These are phyloP conservation scores for Saprolegnia diclina DNA, from an alignment of 352 stramenopile species.

Conservation along the genomic window DNA sequence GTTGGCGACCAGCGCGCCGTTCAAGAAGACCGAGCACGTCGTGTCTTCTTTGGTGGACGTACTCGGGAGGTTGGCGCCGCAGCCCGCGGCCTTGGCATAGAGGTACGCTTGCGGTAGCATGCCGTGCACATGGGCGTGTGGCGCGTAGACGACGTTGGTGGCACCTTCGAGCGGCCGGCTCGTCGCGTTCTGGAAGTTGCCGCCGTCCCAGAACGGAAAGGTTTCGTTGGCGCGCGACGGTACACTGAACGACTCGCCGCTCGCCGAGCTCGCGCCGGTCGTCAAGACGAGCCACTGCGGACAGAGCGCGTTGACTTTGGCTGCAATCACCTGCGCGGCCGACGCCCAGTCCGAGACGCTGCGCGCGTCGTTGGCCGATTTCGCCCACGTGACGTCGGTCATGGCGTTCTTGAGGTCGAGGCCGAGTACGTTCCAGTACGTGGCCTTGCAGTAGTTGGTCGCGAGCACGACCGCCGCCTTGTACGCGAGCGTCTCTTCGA, in stretches of 20 bases:
- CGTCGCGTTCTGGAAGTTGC: slow-evolving; percentile 22
- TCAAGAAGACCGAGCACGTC: slow-evolving; percentile 10
- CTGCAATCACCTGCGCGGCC: slow-evolving; percentile 12
- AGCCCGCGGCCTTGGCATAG: not conserved
- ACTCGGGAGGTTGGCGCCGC: not conserved
- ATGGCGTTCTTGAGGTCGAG: slow-evolving; percentile 64
- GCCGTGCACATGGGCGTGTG: slow-evolving; percentile 12
- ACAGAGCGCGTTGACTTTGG: slow-evolving; percentile 24
- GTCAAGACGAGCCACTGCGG: slow-evolving; percentile 25
- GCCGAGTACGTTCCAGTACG: slow-evolving; percentile 61
- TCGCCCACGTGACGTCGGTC: slow-evolving; percentile 37
- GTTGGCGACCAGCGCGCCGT: slow-evolving; percentile 2
- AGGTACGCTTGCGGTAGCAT: slow-evolving; percentile 3
- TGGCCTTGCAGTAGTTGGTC: slow-evolving; percentile 21
- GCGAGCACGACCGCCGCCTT: slow-evolving; percentile 30
- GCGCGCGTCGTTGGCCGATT: slow-evolving; percentile 28
- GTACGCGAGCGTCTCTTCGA: slow-evolving; percentile 44
- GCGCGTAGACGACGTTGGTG: slow-evolving; percentile 22
- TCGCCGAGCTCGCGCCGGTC: not conserved
- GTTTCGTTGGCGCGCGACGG: not conserved
- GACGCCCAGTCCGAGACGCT: slow-evolving; percentile 8
- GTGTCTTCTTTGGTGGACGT: not conserved
- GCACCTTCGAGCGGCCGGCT: not conserved
- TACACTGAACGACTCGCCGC: not conserved
- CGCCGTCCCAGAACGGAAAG: slow-evolving; percentile 2